Percentiles rank a stretch among this genome's conserved stretches.
Conservation (phyloP, 176 grass and related monocot genomes). For the Olyra latifolia region DNA sequence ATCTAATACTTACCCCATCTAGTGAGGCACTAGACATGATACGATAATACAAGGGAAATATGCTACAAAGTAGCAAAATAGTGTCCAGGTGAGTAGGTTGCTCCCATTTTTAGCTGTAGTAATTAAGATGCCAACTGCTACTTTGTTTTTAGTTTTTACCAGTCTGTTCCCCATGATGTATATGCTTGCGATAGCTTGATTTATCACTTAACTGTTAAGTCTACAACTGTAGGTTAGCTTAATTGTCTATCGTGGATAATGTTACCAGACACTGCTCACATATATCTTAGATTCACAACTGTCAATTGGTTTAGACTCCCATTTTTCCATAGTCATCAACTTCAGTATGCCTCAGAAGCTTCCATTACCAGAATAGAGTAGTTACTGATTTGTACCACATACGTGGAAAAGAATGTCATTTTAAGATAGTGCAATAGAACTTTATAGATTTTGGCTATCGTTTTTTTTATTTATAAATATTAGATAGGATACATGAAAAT, state of each 20-base stretch:
- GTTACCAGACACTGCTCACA: not conserved
- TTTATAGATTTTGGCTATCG: no score
- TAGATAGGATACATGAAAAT: no score
- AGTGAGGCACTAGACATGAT: not conserved
- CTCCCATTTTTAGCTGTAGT: not conserved
- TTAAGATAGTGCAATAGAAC: no score
- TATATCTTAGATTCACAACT: not conserved
- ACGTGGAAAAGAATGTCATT: not conserved
- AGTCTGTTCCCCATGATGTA: not conserved
- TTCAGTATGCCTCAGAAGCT: not conserved
- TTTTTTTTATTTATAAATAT: no score
- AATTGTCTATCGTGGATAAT: conserved; percentile 7
- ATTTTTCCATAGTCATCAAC: not conserved
- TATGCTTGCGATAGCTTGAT: not conserved
- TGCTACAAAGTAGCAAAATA: not conserved
- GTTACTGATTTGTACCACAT: not conserved
- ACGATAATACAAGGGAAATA: not conserved
- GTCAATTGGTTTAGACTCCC: not conserved
- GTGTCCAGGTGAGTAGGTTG: not conserved
- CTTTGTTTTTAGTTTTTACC: not conserved
- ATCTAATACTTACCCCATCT: not conserved
- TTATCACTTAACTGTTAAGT: not conserved
- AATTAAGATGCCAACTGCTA: not conserved
- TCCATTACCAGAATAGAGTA: not conserved
- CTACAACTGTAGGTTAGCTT: not conserved